Evolutionary conservation across 139 green algal genomes (phyloP), one percentile per base, ranked within the genome.

Genomic region (Spirogloea muscicola): DNA sequence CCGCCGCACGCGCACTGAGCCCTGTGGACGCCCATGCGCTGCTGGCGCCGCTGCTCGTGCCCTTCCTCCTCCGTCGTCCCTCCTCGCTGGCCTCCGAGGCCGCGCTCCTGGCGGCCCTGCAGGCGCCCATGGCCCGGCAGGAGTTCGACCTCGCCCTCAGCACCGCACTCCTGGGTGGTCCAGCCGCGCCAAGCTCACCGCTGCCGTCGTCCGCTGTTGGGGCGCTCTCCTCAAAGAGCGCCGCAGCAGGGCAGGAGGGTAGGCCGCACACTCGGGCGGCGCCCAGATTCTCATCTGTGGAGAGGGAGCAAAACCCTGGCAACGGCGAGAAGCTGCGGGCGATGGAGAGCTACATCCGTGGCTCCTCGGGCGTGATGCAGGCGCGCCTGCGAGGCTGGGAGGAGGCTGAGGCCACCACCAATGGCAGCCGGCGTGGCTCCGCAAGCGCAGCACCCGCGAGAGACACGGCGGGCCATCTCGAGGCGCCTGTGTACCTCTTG

Each of bases 21-120:
- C 64, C 80, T 0, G 87, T 86, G 6, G 91, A 95, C 38, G 76
- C 85, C n/a, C 86, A 90, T 40, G 85, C 89, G 6, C 81, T 86
- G 71, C 77, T 96, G 76, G 57, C 83, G 33, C 82, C 84, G 21
- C 42, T 87, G 43, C 51, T 94, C 44, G 33, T 43, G 57, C 76
- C 86, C 3, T 58, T 75, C 48, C 46, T 91, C 40, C 40, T 25
- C 0, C 5, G 38, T 1, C 49, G 85, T 31, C 86, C 86, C 3
- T 33, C 44, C n/a, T 41, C 29, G 7, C 49, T 88, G 57, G 63
- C 49, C 27, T 71, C 44, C 21, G 52, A 69, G 6, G 57, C 69
- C 9, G 43, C 48, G 21, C 37, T 62, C 27, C n/a, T 84, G n/a
- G 60, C 36, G 1, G 62, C 40, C 7, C 39, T 78, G 42, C 77